These are phyloP conservation scores for Dactylellina cionopaga DNA, from an alignment of 2,329 filamentous ascomycete species.

Conservation along the genomic window DNA sequence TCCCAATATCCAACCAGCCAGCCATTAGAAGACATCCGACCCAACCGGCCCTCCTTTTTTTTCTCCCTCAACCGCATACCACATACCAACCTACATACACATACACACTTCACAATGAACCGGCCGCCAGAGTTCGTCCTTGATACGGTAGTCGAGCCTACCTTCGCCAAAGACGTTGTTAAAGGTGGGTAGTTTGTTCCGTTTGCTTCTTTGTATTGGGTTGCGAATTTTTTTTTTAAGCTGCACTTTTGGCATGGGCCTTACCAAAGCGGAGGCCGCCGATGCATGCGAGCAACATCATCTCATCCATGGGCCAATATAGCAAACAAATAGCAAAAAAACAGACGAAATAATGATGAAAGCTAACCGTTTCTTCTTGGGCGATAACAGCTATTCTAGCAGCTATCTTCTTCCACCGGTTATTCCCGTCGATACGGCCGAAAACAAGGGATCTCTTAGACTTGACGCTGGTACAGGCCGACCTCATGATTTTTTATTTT, in stretches of 20 bases:
- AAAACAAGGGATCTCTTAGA: slow-evolving; percentile 88
- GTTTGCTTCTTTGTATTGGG: slow-evolving; percentile 18
- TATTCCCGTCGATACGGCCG: slow-evolving; percentile 87
- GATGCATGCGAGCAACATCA: background rate
- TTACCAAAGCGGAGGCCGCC: slow-evolving; percentile 28
- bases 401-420: slow-evolving; percentile 98
- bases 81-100: slow-evolving; percentile 46
- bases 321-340: slow-evolving; percentile 18
- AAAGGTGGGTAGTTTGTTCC: slow-evolving; percentile 72
- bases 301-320: slow-evolving; percentile 39
- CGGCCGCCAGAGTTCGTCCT: slow-evolving; percentile 87
- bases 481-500: background rate
- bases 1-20: background rate
- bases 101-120: slow-evolving; percentile 66
- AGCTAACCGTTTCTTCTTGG: slow-evolving; percentile 8
- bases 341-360: slow-evolving; percentile 36
- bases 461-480: slow-evolving; percentile 74
- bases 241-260: slow-evolving; percentile 41
- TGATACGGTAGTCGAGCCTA: slow-evolving; percentile 90
- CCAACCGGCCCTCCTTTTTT: slow-evolving; percentile 8
- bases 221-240: background rate
- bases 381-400: slow-evolving; percentile 78
- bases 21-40: background rate
- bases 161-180: slow-evolving; percentile 88
- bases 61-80: slow-evolving; percentile 9